Evolutionary conservation across 2,329 filamentous ascomycete species (phyloP).

Genomic region (Cadophora luteo-olivacea): DNA sequence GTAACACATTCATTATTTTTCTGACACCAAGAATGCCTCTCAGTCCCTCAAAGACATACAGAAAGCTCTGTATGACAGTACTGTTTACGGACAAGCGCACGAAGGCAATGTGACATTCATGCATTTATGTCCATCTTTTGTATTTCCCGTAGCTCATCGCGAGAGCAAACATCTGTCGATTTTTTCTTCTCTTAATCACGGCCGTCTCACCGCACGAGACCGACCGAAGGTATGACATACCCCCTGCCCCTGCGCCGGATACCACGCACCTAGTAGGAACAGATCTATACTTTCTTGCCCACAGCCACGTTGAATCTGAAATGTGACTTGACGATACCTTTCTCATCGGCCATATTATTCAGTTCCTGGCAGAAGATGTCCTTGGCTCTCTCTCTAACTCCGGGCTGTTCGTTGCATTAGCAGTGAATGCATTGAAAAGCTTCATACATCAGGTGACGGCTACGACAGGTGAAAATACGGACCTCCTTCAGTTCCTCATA

Average conservation of each 20-base stretch:
- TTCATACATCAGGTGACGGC: not conserved
- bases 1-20: too few species aligned
- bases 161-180: too few species aligned
- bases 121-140: too few species aligned
- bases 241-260: too few species aligned
- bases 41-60: too few species aligned
- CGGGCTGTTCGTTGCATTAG: constrained; percentile 5
- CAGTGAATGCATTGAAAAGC: not conserved
- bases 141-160: too few species aligned
- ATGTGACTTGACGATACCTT: constrained; percentile 27
- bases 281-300: constrained; percentile 23
- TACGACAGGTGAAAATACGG: not conserved
- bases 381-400: constrained; percentile 17
- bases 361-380: constrained; percentile 28
- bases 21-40: too few species aligned
- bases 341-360: constrained; percentile 24
- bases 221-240: not conserved
- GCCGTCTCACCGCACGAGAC: too few species aligned
- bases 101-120: too few species aligned
- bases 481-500: constrained; percentile 22
- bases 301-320: constrained; percentile 31
- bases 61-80: too few species aligned
- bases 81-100: too few species aligned
- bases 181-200: too few species aligned
- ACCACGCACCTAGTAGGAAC: not conserved